Evolutionary conservation across 1,284 basidiomycete genomes (phyloP), one percentile per base, ranked within the genome.

Genomic region (Leucoagaricus sp.): DNA sequence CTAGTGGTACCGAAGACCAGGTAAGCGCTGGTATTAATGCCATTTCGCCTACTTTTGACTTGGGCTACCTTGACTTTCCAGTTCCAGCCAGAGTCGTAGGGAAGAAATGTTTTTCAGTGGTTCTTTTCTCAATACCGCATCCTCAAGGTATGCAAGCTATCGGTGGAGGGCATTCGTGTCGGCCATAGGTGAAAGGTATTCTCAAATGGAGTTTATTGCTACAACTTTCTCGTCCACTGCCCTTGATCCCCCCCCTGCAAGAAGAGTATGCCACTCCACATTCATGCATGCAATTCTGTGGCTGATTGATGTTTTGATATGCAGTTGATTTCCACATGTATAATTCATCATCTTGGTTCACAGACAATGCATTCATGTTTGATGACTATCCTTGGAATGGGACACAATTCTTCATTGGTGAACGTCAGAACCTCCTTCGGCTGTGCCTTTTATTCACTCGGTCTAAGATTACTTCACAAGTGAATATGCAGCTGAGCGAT

Each of bases 361-460:
- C 57, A 34, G 68, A 49, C 12, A 68, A 62, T 58, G 66, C 68
- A 17, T 69, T 72, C 56, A 65, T 69, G 64, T 74, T 75, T 59
- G 75, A 76, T 54, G 57, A 67, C 10, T 75, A 75, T 61, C 70
- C 74, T 1, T 65, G 73, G 29, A 76, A 75, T 61, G 69, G 71
- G n/a, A 73, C 72, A 63, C 69, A 48, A 13, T 71, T 59, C 52
- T 70, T 64, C 33, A 51, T 66, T 51, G 63, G 63, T 63, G 48
- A 47, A 61, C 25, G 29, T 4, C 19, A 45, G 33, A 29, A 17
- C 19, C 23, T n/a, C 26, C 4, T n/a, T n/a, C n/a, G n/a, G n/a
- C n/a, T n/a, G n/a, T n/a, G 13, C 9, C 29, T 31, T 8, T 33
- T 4, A 31, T 51, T n/a, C 19, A 5, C 51, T 29, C 36, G 33